Evolutionary conservation across 2,329 filamentous ascomycete species (phyloP).

Genomic region (Setomelanomma holmii): DNA sequence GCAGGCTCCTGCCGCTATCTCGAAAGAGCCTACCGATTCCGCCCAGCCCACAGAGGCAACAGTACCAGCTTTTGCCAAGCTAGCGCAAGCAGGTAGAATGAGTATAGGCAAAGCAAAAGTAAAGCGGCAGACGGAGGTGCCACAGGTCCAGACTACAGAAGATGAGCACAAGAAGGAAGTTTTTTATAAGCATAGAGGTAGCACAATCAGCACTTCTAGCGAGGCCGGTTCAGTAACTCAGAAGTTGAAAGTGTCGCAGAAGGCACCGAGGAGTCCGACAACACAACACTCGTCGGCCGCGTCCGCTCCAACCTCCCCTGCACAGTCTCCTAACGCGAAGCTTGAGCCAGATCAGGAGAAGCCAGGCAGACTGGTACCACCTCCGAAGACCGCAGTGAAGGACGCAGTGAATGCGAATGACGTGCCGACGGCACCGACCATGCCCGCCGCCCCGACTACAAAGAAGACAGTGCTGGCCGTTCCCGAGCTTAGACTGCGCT

Average conservation of each 20-base stretch:
- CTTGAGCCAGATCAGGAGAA: neutral
- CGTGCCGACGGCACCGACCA: neutral
- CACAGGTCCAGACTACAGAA: neutral
- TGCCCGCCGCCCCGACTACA: conserved; percentile 7
- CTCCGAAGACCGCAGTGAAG: neutral
- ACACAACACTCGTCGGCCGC: neutral
- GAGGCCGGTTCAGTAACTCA: conserved; percentile 21
- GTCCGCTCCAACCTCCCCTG: conserved; percentile 3
- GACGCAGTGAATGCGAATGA: neutral
- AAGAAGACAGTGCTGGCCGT: conserved; percentile 6
- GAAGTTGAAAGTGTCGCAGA: conserved; percentile 15
- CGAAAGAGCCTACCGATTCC: too few relatives aligned
- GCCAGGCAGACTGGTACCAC: neutral
- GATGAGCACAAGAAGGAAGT: conserved; percentile 1
- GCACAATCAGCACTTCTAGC: conserved; percentile 5
- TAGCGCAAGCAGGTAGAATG: too few relatives aligned
- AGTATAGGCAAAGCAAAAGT: neutral
- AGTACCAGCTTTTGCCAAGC: too few relatives aligned
- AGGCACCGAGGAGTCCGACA: neutral
- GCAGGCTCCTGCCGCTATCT: neutral
- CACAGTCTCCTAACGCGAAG: conserved; percentile 12
- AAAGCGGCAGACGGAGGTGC: neutral
- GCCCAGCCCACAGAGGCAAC: too few relatives aligned
- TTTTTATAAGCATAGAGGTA: conserved; percentile 21
- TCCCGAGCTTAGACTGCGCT: neutral